Base-by-base conservation (phyloP, 116 monocot genomes). In the Zostera marina region DNA sequence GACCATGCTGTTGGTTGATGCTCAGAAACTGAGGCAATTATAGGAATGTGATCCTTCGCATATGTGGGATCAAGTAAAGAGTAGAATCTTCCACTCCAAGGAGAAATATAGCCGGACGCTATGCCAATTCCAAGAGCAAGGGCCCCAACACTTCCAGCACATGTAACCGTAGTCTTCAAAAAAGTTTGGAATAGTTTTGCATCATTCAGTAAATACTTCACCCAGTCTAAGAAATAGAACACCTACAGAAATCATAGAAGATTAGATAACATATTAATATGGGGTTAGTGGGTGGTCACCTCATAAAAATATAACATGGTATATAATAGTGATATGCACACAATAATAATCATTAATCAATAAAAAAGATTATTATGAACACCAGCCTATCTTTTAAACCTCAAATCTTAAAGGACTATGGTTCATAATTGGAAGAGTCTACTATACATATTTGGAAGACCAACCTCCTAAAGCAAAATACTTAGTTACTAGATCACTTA, bases 1-100 rank as follows among this genome's bases (percentile, higher is more conserved):
- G 96, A 89, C 96, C 96, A 96, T 55, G 96, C 89, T 44, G 96
- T 96, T 26, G 96, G 96, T 47, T 96, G 89, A 74, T 96, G 96
- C 76, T 96, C 96, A 22, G 96, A 96, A 47, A 96, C 89, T 22
- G 96, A 96, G 32, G 96, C 89, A 53, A 96, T 96, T 32, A 89
- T 96, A 7, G 96, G 96, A 63, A 88, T 96, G 62, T 89, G 96
- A 54, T 85, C 96, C 62, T 96, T 96, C 25, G 96, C 96, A 76
- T 96, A 96, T 25, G 96, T 96, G 38, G 96, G 96, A 78, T 96
- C 89, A 48, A 96, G 85, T 62, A 96, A 66, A 42, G 96, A 88
- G 69, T 96, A 96, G 67, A 96, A 96, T 11, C 96, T 79, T 44
- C 96, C 96, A 3, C 89, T 79, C 96, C 96, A 96, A 43, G 96